Conservation (phyloP, 768 basidiomycete species). For the Pleurotus tuber-regium region DNA sequence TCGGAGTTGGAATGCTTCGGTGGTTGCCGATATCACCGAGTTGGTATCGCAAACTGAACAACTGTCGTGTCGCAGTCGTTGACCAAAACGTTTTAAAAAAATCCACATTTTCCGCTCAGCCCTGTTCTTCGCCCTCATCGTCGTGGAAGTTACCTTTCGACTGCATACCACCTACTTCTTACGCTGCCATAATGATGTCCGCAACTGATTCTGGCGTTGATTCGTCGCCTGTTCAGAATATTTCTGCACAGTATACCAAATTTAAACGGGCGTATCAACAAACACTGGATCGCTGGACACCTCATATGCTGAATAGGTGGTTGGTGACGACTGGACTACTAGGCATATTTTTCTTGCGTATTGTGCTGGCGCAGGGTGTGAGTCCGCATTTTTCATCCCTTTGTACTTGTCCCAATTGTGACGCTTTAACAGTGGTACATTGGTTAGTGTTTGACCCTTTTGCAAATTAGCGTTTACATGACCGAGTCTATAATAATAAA, state of each 20-base stretch:
- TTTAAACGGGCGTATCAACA: conserved; percentile 82
- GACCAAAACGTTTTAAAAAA: conserved; percentile 2
- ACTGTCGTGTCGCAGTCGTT: neutral
- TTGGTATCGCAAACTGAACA: neutral
- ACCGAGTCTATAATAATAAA: too few relatives aligned
- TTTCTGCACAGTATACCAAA: conserved; percentile 46
- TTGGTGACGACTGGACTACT: conserved; percentile 69
- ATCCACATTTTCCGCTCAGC: neutral
- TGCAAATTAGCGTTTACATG: too few relatives aligned
- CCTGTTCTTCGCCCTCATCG: neutral
- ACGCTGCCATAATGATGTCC: conserved; percentile 44
- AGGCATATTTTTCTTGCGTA: conserved; percentile 76
- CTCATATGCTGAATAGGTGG: conserved; percentile 90
- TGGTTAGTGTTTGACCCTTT: conserved; percentile 71
- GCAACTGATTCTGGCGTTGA: conserved; percentile 41
- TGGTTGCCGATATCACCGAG: neutral
- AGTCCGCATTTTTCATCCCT: conserved; percentile 30
- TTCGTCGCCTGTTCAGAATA: conserved; percentile 45
- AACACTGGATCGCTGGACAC: conserved; percentile 89
- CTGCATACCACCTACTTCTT: neutral
- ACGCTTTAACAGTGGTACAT: conserved; percentile 77
- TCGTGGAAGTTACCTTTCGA: neutral
- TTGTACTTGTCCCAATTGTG: conserved; percentile 7
- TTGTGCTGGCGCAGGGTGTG: conserved; percentile 87
- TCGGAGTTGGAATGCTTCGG: neutral